Percentiles rank a stretch among this genome's conserved stretches.
phyloP scores from a whole-genome alignment of 2,329 filamentous ascomycete genomes.

The Monosporascus sp. region DNA sequence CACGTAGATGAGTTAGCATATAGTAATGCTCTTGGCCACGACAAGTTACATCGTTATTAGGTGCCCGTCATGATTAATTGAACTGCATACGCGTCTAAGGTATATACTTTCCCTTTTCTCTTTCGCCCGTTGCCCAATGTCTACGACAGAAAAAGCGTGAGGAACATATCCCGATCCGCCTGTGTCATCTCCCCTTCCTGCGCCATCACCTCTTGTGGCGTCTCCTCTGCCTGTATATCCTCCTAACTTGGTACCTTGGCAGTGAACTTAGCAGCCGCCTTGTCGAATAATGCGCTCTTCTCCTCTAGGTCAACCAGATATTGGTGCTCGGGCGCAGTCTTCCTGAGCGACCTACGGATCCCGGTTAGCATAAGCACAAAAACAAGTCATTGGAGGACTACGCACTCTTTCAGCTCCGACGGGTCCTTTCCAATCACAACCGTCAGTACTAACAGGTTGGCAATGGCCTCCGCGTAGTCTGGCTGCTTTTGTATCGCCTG shows the following conservation, averaged over 20 bases:
- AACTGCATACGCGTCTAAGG: neutral
- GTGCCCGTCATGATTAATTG: neutral
- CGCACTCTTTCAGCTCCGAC: slow-evolving; percentile 57
- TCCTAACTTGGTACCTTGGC: slow-evolving; percentile 66
- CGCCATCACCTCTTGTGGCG: neutral
- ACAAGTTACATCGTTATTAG: neutral
- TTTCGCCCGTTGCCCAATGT: neutral
- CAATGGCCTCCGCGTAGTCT: slow-evolving; percentile 67
- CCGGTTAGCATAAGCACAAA: neutral
- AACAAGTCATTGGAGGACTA: slow-evolving; percentile 19
- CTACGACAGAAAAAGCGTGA: neutral
- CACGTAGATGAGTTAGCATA: neutral
- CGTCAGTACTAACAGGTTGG: slow-evolving; percentile 76
- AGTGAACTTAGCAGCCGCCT: slow-evolving; percentile 79
- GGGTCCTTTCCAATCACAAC: slow-evolving; percentile 70
- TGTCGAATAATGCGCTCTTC: slow-evolving; percentile 85
- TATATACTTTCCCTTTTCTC: neutral
- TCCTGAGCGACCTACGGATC: slow-evolving; percentile 46
- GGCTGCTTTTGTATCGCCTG: slow-evolving; percentile 73
- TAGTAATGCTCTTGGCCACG: neutral
- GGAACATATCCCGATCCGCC: neutral
- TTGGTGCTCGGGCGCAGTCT: slow-evolving; percentile 60
- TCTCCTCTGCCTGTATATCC: neutral
- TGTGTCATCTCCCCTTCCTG: neutral
- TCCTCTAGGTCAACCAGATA: slow-evolving; percentile 70